Percentiles rank a stretch among this genome's conserved stretches.
Evolutionary conservation across 805 yeast genomes (phyloP).

Genomic region (Ogataea corticis): DNA sequence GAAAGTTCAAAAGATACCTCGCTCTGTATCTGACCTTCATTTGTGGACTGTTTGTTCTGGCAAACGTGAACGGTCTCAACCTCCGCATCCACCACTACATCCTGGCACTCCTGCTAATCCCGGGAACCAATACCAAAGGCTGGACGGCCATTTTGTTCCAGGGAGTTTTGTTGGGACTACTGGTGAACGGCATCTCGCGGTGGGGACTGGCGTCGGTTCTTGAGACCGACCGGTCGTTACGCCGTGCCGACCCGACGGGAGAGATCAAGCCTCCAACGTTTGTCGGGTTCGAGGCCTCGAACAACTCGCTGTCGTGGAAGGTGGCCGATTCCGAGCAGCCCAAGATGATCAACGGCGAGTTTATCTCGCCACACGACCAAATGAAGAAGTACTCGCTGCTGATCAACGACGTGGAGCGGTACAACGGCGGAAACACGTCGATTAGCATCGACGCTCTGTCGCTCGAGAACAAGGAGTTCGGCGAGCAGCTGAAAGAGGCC

Average conservation of each 20-base stretch:
- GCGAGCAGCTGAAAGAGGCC: slow-evolving; percentile 34
- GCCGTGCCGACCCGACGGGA: slow-evolving; percentile 74
- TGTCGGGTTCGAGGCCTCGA: slow-evolving; percentile 31
- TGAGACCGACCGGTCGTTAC: slow-evolving; percentile 67
- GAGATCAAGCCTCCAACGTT: slow-evolving; percentile 52
- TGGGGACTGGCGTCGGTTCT: slow-evolving; percentile 94
- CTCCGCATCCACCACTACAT: slow-evolving; percentile 80
- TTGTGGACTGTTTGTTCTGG: slow-evolving; percentile 43
- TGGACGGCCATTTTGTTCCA: slow-evolving; percentile 72
- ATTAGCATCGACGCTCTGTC: slow-evolving; percentile 44
- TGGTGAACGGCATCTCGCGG: slow-evolving; percentile 80
- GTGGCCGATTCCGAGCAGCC: slow-evolving; percentile 17
- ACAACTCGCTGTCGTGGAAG: slow-evolving; percentile 42
- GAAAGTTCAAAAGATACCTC: slow-evolving; percentile 61
- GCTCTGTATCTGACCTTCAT: slow-evolving; percentile 51
- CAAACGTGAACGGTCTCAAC: slow-evolving; percentile 63
- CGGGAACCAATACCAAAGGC: slow-evolving; percentile 81
- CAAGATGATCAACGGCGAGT: slow-evolving; percentile 27
- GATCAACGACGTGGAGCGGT: slow-evolving; percentile 78
- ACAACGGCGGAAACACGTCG: slow-evolving; percentile 52
- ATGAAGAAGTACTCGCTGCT: slow-evolving; percentile 61
- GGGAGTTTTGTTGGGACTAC: slow-evolving; percentile 79
- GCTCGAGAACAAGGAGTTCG: slow-evolving; percentile 30
- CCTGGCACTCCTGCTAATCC: slow-evolving; percentile 71
- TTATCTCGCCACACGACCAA: slow-evolving; percentile 28